Conservation (phyloP, 129 eudicot species). For the Chrysanthemum seticuspe region DNA sequence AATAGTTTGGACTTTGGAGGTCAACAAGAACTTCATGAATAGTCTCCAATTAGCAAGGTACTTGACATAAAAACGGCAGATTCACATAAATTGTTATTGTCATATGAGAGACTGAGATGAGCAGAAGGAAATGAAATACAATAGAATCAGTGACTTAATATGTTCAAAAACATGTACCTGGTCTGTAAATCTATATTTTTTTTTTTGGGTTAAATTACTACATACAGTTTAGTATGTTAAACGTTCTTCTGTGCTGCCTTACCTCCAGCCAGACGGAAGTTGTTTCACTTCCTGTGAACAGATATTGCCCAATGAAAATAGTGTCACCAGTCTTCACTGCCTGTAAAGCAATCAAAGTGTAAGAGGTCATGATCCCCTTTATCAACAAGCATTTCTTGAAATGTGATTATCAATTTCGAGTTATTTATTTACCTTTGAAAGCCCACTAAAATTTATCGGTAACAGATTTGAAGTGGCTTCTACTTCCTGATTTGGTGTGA, state of each 20-base stretch:
- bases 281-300: constrained; percentile 86
- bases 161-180: not conserved
- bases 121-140: constrained; percentile 1
- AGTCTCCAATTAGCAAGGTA: too few species aligned
- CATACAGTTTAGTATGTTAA: not conserved
- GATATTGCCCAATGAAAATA: constrained; percentile 82
- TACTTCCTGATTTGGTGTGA: constrained; percentile 65
- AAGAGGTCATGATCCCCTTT: not conserved
- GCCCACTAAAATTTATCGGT: constrained; percentile 73
- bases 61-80: not conserved
- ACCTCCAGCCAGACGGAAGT: constrained; percentile 93
- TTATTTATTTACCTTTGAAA: constrained; percentile 48
- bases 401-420: not conserved
- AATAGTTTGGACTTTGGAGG: not conserved
- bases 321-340: constrained; percentile 85
- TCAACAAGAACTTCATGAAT: not conserved
- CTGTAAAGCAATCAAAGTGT: constrained; percentile 40
- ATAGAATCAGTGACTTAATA: constrained; percentile 6
- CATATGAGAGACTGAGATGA: not conserved
- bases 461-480: constrained; percentile 72
- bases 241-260: not conserved
- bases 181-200: not conserved
- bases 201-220: not conserved
- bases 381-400: not conserved
- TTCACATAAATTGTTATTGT: not conserved